Evolutionary conservation across 768 basidiomycete genomes (phyloP), one percentile per base, ranked within the genome.

Genomic region (Tricholoma terreum): DNA sequence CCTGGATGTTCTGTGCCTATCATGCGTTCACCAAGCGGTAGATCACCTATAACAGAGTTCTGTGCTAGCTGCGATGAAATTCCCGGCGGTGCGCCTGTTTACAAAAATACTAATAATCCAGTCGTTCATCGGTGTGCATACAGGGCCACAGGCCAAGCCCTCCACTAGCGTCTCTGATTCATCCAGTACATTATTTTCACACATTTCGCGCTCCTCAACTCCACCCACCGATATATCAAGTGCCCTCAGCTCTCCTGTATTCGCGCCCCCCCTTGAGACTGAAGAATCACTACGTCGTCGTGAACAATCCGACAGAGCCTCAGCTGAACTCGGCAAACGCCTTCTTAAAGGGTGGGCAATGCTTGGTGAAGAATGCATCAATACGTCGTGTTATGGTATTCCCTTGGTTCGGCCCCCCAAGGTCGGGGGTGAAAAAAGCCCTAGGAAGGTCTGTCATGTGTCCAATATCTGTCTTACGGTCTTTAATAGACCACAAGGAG

Each of bases 341-440:
- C 75, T 94, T 58, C 72, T 94, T 46, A 85, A 84, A 62, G 92
- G 89, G 38, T 94, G 90, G 90, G 84, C 92, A 0, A 90, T 94
- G 89, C 77, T 94, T n/a, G 90, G 80, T 21, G 90, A 94, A 35
- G 90, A 92, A 72, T 94, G 93, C 65, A 83, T 84, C 0, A 87
- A 83, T 63, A 61, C 67, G 4, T 68, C 72, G 21, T 94, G 93
- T 66, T 87, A 84, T 70, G 91, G 91, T 11, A 77, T 93, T 6
- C 93, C 92, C n/a, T 82, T 94, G 12, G 87, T 94, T 58, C 77
- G 91, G 50, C 87, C 87, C 36, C 89, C 90, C 17, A 89, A 82
- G 67, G 61, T 75, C 14, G 81, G 82, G 5, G 78, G 78, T 15
- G 81, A 77, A 58, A 83, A 82, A 62, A 82, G 88, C 71, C 84